Evolutionary conservation across 2,329 filamentous ascomycete genomes (phyloP).

Genomic region (Diaporthe australafricana): DNA sequence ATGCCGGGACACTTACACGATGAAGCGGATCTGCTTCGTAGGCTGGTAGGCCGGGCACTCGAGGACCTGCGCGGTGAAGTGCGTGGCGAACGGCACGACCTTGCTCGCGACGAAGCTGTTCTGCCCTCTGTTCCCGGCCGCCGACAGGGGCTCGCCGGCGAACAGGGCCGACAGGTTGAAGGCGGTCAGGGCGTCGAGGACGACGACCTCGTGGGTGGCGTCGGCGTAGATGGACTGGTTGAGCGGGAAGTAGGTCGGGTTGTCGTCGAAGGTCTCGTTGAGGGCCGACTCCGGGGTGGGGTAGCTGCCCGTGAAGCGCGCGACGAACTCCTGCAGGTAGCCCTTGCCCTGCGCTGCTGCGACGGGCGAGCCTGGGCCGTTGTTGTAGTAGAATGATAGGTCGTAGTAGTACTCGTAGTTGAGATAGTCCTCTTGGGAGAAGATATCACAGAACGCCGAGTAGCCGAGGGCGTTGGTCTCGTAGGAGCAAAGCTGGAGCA

Average conservation of each 20-base stretch:
- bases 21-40: slow-evolving; percentile 48
- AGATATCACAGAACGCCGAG: slow-evolving; percentile 55
- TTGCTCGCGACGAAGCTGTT: slow-evolving; percentile 48
- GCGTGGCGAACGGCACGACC: slow-evolving; percentile 47
- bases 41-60: slow-evolving; percentile 47
- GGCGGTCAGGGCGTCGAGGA: slow-evolving; percentile 46
- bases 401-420: slow-evolving; percentile 58
- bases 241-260: slow-evolving; percentile 54
- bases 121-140: slow-evolving; percentile 38
- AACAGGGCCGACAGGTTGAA: slow-evolving; percentile 49
- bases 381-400: slow-evolving; percentile 49
- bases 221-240: slow-evolving; percentile 56
- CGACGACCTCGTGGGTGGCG: slow-evolving; percentile 56
- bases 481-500: slow-evolving; percentile 53
- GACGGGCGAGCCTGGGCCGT: slow-evolving; percentile 49
- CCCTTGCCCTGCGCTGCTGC: slow-evolving; percentile 47
- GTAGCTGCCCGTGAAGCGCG: slow-evolving; percentile 46
- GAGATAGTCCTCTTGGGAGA: slow-evolving; percentile 54
- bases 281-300: slow-evolving; percentile 45
- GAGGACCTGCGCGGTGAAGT: slow-evolving; percentile 48
- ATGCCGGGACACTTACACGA: slow-evolving; percentile 46
- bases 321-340: slow-evolving; percentile 49
- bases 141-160: slow-evolving; percentile 43
- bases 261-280: slow-evolving; percentile 52
- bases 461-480: slow-evolving; percentile 53